Conservation (phyloP, 139 green algal genomes). For the Pleodorina starrii region DNA sequence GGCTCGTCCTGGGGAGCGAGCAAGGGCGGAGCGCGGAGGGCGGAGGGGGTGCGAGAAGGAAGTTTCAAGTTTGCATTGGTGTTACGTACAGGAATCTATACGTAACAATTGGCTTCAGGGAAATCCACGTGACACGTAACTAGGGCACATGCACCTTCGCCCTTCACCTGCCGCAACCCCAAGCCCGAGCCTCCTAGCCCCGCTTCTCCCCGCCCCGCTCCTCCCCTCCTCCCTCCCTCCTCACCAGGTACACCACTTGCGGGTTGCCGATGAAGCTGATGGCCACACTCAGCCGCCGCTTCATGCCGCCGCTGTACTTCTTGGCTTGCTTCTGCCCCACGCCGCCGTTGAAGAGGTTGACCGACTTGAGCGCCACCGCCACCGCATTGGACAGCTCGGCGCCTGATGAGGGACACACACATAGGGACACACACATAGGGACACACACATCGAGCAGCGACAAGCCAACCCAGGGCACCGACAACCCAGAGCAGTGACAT, state of each 20-base stretch:
- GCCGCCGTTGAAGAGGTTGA: conserved; percentile 59
- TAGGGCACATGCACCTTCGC: too few relatives aligned
- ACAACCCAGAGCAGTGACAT: too few relatives aligned
- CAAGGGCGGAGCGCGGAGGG: not conserved
- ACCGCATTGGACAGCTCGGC: conserved; percentile 77
- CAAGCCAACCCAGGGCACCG: too few relatives aligned
- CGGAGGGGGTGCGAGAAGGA: not conserved
- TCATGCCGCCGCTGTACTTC: conserved; percentile 70
- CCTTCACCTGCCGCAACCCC: too few relatives aligned
- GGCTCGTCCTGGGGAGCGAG: conserved; percentile 87
- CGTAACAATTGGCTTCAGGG: too few relatives aligned
- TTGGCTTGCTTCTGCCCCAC: conserved; percentile 68
- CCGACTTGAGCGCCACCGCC: conserved; percentile 42
- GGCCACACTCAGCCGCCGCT: conserved; percentile 87
- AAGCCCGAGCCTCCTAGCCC: too few relatives aligned
- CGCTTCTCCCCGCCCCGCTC: too few relatives aligned
- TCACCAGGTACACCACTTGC: conserved; percentile 80
- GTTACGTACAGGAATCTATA: too few relatives aligned
- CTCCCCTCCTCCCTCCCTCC: not conserved
- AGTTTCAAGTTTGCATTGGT: too few relatives aligned
- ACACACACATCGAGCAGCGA: not conserved
- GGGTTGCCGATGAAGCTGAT: conserved; percentile 88
- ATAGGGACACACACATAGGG: not conserved
- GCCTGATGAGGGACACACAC: conserved; percentile 56
- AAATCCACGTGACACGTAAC: too few relatives aligned